Conservation (phyloP, 306 rosid species). For the barrel medic (Medicago truncatula) region MtrunA17r5.0-ANR NC_053049.1:48992001-48992500, state of each 20-base stretch:
- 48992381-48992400: slow-evolving; percentile 88
- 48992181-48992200: slow-evolving; percentile 84
- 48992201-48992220: slow-evolving; percentile 89
- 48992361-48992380: slow-evolving; percentile 83
- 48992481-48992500: slow-evolving; percentile 55
- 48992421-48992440: slow-evolving; percentile 56
- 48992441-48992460: slow-evolving; percentile 55
- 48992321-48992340: slow-evolving; percentile 54
- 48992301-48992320: slow-evolving; percentile 67
- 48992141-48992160: slow-evolving; percentile 79
- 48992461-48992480: slow-evolving; percentile 40
- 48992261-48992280: slow-evolving; percentile 69
- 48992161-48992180: slow-evolving; percentile 74
- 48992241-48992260: slow-evolving; percentile 68
- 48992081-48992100: slow-evolving; percentile 88
- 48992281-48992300: slow-evolving; percentile 78
- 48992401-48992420: slow-evolving; percentile 71
- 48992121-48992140: slow-evolving; percentile 77
- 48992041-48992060: slow-evolving; percentile 80
- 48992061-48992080: slow-evolving; percentile 76
- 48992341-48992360: slow-evolving; percentile 51
- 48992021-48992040: neutral
- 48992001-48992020: neutral
- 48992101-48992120: slow-evolving; percentile 87
- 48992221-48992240: slow-evolving; percentile 41